A percentile compares a stretch with the other conserved stretches of the same genome.
Conservation (phyloP, 2,329 filamentous ascomycete species). For the Fusarium metavorans region DNA sequence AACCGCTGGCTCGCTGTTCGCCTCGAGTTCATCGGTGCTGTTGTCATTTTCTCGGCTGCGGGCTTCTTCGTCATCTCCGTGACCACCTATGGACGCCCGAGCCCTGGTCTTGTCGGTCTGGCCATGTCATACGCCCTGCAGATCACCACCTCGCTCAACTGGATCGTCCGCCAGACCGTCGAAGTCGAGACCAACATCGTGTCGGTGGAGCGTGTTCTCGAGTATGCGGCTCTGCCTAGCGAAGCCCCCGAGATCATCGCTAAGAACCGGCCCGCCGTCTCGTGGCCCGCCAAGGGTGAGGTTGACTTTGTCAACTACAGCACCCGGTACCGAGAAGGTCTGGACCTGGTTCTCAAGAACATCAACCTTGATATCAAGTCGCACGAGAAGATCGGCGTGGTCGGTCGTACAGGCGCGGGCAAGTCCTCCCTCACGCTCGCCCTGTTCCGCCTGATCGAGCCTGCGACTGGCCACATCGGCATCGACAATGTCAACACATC, state of each 20-base stretch:
- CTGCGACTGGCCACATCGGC: constrained; percentile 82
- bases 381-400: constrained; percentile 97
- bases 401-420: constrained; percentile 94
- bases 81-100: constrained; percentile 71
- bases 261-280: constrained; percentile 85
- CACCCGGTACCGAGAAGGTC: constrained; percentile 87
- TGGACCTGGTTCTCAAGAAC: constrained; percentile 94
- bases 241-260: constrained; percentile 96
- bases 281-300: constrained; percentile 91
- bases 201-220: constrained; percentile 95
- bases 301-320: constrained; percentile 95
- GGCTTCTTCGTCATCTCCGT: constrained; percentile 86
- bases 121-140: constrained; percentile 97
- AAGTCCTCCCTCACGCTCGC: constrained; percentile 95
- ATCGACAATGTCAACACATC: constrained; percentile 93
- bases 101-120: constrained; percentile 85
- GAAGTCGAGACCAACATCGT: constrained; percentile 99
- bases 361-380: constrained; percentile 93
- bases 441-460: constrained; percentile 95
- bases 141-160: constrained; percentile 97
- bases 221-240: constrained; percentile 91
- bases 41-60: constrained; percentile 91
- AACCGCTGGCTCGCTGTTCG: constrained; percentile 95
- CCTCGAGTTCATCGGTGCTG: constrained; percentile 92
- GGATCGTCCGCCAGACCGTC: constrained; percentile 98